Evolutionary conservation across 2,329 filamentous ascomycete species (phyloP), one percentile per base, ranked within the genome.

Genomic region (Colletotrichum australisinense): DNA sequence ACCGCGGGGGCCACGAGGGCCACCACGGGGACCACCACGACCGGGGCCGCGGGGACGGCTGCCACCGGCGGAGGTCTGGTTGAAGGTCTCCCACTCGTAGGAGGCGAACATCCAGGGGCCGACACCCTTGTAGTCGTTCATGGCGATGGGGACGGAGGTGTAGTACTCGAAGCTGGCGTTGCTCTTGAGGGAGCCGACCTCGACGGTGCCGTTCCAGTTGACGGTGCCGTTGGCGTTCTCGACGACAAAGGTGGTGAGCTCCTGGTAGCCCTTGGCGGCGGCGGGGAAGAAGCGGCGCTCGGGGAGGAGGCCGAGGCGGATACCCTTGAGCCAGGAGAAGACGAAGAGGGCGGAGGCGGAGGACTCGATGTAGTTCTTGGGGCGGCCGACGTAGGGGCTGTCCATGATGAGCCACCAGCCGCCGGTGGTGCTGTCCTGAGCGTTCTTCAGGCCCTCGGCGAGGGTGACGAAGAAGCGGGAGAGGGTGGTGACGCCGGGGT

Each of bases 341-440:
- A 84, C 83, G 76, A 90, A 91, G 86, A 92, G 89, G 3, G 88
- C 89, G 2, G 87, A 88, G 14, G 86, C 89, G 26, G 88, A 89
- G 46, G 87, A 88, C 81, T 92, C 88, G 58, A 92, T 87, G 79
- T 89, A 92, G 79, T 92, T 92, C 8, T 88, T 88, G 57, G 84
- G 75, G 58, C 79, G 76, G 2, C 84, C 86, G 0, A 85, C 83
- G 69, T 87, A 86, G 42, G 83, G 78, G 67, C 85, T 82, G 76
- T 85, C 85, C 85, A 91, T 88, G 62, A 91, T 81, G 68, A 90
- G 81, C 86, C 88, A 91, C 89, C 89, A 92, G 22, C 87, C 88
- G 0, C 88, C 87, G 1, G 75, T 76, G 11, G 75, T 76, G 11
- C 76, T 75, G 72, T 88, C 86, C 32, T 85, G 85, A 0, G 83